Conservation (phyloP, 257 asterid species). For the Salvia hispanica region DNA sequence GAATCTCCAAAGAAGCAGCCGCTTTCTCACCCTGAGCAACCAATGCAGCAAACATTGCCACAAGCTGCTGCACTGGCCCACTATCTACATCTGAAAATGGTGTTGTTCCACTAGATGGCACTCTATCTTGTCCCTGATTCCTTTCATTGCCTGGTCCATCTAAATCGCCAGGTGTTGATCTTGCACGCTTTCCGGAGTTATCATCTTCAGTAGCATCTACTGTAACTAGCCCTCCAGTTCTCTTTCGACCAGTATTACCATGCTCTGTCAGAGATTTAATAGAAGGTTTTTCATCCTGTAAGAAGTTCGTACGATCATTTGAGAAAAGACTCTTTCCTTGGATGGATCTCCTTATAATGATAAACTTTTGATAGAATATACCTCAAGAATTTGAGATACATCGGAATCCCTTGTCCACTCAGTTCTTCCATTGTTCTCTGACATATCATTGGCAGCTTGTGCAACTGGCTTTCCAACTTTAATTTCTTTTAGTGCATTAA, state of each 20-base stretch:
- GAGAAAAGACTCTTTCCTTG: slow-evolving; percentile 7
- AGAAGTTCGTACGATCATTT: slow-evolving; percentile 34
- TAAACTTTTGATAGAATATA: slow-evolving; percentile 34
- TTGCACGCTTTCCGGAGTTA: slow-evolving; percentile 69
- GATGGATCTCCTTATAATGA: slow-evolving; percentile 29
- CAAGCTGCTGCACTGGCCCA: slow-evolving; percentile 94
- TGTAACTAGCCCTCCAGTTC: slow-evolving; percentile 51
- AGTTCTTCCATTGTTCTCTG: slow-evolving; percentile 48
- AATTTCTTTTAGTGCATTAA: slow-evolving; percentile 68
- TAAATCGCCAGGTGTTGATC: slow-evolving; percentile 42
- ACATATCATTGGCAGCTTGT: slow-evolving; percentile 39
- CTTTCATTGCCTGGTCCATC: slow-evolving; percentile 52
- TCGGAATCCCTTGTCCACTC: slow-evolving; percentile 46
- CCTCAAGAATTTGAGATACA: slow-evolving; percentile 45
- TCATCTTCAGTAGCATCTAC: slow-evolving; percentile 55
- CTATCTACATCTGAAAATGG: slow-evolving; percentile 57
- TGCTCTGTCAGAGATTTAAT: slow-evolving; percentile 39
- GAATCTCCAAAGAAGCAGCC: slow-evolving; percentile 75
- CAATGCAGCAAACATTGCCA: slow-evolving; percentile 88
- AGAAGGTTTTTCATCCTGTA: slow-evolving; percentile 70
- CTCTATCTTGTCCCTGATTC: slow-evolving; percentile 43
- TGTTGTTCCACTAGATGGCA: slow-evolving; percentile 45
- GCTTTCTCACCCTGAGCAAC: slow-evolving; percentile 99
- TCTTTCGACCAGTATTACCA: slow-evolving; percentile 57
- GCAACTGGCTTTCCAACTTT: slow-evolving; percentile 53